Evolutionary conservation across 1,284 basidiomycete species (phyloP).

Genomic region (Schizophyllum commune): DNA sequence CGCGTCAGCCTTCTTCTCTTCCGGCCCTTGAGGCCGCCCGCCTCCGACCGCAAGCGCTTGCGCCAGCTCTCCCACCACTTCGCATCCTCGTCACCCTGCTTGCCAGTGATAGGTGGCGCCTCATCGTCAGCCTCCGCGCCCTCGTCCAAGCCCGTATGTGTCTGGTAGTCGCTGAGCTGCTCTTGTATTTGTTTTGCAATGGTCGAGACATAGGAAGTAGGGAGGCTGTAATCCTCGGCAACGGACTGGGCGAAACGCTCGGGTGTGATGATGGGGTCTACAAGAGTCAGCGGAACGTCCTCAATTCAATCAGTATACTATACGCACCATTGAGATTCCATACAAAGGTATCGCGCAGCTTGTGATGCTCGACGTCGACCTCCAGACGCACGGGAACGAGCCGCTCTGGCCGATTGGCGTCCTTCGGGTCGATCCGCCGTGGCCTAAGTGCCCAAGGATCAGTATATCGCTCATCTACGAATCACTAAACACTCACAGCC

Average conservation of each 20-base stretch:
- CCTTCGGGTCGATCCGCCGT: slow-evolving; percentile 47
- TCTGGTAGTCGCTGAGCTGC: slow-evolving; percentile 76
- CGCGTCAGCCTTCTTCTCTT: slow-evolving; percentile 27
- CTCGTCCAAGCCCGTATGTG: slow-evolving; percentile 36
- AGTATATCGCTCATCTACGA: slow-evolving; percentile 11
- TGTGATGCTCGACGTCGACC: slow-evolving; percentile 87
- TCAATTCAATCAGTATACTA: slow-evolving; percentile 6
- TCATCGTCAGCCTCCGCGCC: slow-evolving; percentile 13
- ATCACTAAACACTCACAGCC: slow-evolving; percentile 42
- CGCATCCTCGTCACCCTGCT: slow-evolving; percentile 41
- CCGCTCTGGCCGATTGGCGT: slow-evolving; percentile 62
- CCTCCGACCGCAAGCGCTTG: slow-evolving; percentile 36
- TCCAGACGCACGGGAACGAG: slow-evolving; percentile 93
- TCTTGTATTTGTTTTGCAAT: slow-evolving; percentile 86
- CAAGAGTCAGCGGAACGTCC: slow-evolving; percentile 1
- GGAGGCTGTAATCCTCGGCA: slow-evolving; percentile 86
- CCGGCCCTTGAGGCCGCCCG: slow-evolving; percentile 22
- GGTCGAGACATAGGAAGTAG: slow-evolving; percentile 59
- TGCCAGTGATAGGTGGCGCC: slow-evolving; percentile 30
- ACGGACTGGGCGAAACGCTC: slow-evolving; percentile 86
- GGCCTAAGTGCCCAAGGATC: slow-evolving; percentile 36
- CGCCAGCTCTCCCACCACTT: slow-evolving; percentile 73
- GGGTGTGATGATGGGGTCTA: slow-evolving; percentile 84
- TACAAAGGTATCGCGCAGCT: slow-evolving; percentile 92
- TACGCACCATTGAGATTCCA: slow-evolving; percentile 88